Percentiles rank a stretch among this genome's conserved stretches.
These are phyloP conservation scores for Tulasnella sp. DNA, from an alignment of 768 basidiomycete genomes.

Conservation along the genomic window DNA sequence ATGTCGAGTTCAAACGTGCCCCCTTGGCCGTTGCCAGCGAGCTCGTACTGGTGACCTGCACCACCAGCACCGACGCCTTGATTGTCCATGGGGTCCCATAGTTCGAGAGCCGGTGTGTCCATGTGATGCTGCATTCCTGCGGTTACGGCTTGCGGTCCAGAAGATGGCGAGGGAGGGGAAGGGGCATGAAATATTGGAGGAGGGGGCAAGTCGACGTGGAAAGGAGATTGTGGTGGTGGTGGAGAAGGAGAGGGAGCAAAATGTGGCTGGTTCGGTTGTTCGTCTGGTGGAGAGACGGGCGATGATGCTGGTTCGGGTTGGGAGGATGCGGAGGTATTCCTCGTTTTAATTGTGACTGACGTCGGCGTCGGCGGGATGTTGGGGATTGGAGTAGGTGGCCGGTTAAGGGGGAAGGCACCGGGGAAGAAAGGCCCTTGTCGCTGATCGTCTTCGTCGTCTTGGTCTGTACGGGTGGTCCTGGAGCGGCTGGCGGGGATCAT, in stretches of 20 bases:
- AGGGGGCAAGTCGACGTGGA: constrained; percentile 25
- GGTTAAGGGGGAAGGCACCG: constrained; percentile 17
- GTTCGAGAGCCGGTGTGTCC: constrained; percentile 21
- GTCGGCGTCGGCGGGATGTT: neutral
- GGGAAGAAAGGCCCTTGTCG: neutral
- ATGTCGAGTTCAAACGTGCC: neutral
- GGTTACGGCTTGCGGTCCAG: constrained; percentile 11
- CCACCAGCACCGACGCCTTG: neutral
- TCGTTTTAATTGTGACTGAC: neutral
- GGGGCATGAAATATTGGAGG: constrained; percentile 8
- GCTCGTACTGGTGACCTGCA: neutral
- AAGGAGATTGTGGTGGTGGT: neutral
- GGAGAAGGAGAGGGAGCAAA: neutral
- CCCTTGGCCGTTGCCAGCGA: neutral
- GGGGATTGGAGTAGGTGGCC: neutral
- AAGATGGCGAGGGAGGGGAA: neutral
- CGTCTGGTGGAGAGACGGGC: constrained; percentile 7
- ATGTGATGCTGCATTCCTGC: neutral
- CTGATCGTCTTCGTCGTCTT: constrained; percentile 1
- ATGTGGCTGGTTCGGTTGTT: neutral
- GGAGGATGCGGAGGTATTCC: constrained; percentile 14
- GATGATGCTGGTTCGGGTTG: neutral
- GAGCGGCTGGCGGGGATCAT: neutral
- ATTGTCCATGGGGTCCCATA: constrained; percentile 8
- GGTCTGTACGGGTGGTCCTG: neutral